Base-by-base conservation (phyloP, 2,329 filamentous ascomycete species). In the Bipolaris gigantea region DNA sequence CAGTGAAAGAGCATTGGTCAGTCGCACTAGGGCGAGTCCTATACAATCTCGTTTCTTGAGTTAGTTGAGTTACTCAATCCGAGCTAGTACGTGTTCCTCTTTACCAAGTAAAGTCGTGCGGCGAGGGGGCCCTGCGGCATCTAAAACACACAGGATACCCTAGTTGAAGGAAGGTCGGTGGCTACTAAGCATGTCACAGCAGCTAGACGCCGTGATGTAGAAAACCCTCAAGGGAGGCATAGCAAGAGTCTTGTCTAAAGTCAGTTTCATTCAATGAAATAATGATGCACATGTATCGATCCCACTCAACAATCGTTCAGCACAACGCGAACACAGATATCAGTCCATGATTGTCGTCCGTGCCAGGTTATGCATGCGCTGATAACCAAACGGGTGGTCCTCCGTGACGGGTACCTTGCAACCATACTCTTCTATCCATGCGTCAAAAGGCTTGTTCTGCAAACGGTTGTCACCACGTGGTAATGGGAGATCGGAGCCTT, bases 361-460 rank as follows among this genome's bases (percentile, higher is more conserved):
- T n/a, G 54, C 56, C n/a, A 69, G 57, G 23, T 47, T 60, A 50
- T 67, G 61, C 45, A 65, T 63, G 11, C 67, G 60, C 30, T 69
- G 64, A 25, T 61, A 69, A 5, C 64, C 65, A 23, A 52, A 50
- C 8, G 56, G 51, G 9, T 58, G 45, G 2, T 59, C 51, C 1
- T 63, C 46, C 4, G 49, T 58, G 3, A 61, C 33, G 3, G 50
- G 55, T 9, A 63, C 61, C 23, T 67, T 52, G n/a, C 48, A 40
- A 10, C 65, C 65, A 38, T 68, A 67, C 40, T 67, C 65, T 42
- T 66, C 64, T 15, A 68, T 64, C 27, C 58, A 60, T 18, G 62
- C 59, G 33, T 80, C 76, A 52, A 82, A 81, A 0, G 78, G 69
- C 33, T 64, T 65, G 52, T 78, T 80, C 10, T 73, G 67, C 2